Conservation (phyloP, 306 rosid species). For the Cicer chorassanicum region DNA sequence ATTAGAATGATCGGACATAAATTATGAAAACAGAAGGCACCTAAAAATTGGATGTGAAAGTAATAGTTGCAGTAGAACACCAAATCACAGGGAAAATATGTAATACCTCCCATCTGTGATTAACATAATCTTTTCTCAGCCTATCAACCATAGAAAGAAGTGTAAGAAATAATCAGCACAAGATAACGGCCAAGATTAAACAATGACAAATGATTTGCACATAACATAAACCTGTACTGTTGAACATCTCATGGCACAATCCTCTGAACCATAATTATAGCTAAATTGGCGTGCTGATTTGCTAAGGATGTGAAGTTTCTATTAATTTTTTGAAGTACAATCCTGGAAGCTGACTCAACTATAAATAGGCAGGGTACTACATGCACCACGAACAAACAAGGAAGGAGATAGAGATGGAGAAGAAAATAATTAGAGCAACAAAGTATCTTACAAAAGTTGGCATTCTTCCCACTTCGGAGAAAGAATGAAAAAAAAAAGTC, state of each 20-base stretch:
- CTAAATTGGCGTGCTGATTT: conserved; percentile 25
- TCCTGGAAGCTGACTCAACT: conserved; percentile 28
- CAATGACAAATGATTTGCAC: conserved; percentile 21
- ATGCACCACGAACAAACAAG: conserved; percentile 21
- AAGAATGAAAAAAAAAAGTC: conserved; percentile 47
- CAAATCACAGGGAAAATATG: conserved; percentile 37
- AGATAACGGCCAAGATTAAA: conserved; percentile 31
- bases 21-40: conserved; percentile 34
- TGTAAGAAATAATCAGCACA: conserved; percentile 47
- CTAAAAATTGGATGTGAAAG: conserved; percentile 33
- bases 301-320: conserved; percentile 30
- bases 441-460: conserved; percentile 41
- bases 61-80: conserved; percentile 36
- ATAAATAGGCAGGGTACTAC: conserved; percentile 8
- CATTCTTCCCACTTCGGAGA: conserved; percentile 45
- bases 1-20: conserved; percentile 24
- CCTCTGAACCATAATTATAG: conserved; percentile 18
- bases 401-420: conserved; percentile 1
- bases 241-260: conserved; percentile 41
- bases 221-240: conserved; percentile 19
- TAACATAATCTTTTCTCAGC: conserved; percentile 49
- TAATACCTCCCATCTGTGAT: conserved; percentile 40
- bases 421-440: conserved; percentile 20
- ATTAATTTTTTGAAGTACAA: neutral
- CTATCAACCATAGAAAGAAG: conserved; percentile 56